Evolutionary conservation across 768 basidiomycete genomes (phyloP).

Genomic region (Leucosporidium scottii): DNA sequence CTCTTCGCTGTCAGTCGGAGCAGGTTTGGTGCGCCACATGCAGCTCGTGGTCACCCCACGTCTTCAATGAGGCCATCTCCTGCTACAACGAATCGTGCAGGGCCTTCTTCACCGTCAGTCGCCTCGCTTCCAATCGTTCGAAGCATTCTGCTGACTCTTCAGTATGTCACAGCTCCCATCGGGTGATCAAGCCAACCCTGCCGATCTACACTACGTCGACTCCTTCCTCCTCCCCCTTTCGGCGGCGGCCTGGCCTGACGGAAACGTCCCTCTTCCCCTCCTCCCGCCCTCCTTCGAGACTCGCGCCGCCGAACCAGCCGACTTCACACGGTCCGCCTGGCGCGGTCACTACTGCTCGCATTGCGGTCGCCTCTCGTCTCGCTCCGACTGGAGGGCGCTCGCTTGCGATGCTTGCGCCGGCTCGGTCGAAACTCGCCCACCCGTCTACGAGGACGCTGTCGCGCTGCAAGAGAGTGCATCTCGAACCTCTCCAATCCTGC

Average conservation of each 20-base stretch:
- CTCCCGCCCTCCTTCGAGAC: constrained; percentile 11
- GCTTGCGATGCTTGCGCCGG: neutral
- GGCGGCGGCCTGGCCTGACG: neutral
- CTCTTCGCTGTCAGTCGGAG: neutral
- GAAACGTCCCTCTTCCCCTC: constrained; percentile 12
- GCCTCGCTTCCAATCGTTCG: no score
- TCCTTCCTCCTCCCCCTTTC: constrained; percentile 4
- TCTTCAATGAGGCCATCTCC: constrained; percentile 6
- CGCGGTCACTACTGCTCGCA: constrained; percentile 19
- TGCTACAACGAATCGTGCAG: constrained; percentile 28
- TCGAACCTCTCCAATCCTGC: neutral
- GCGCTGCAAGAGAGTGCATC: neutral
- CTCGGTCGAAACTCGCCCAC: neutral
- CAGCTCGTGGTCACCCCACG: no score
- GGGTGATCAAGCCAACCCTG: neutral
- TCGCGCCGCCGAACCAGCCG: neutral
- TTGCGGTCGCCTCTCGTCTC: constrained; percentile 16
- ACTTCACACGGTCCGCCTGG: constrained; percentile 1
- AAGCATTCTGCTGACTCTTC: neutral
- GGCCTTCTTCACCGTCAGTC: constrained; percentile 22
- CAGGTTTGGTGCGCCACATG: neutral
- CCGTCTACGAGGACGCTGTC: neutral
- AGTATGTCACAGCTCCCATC: constrained; percentile 3
- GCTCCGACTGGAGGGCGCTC: neutral
- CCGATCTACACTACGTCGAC: neutral